phyloP scores from a whole-genome alignment of 495 filamentous ascomycete species.

The Xylaria venustula region DNA sequence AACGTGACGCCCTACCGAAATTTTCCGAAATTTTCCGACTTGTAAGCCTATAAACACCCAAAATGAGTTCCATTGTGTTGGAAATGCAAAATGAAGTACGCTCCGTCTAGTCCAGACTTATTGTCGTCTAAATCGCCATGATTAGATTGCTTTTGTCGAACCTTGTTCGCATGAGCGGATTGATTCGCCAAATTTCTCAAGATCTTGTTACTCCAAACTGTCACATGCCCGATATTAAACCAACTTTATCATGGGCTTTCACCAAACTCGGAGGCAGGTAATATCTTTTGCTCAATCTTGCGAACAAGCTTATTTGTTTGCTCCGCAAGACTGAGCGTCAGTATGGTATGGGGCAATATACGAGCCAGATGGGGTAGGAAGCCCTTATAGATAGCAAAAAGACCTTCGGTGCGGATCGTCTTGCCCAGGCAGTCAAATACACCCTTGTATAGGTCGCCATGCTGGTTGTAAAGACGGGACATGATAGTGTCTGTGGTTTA shows the following conservation, averaged over 20 bases:
- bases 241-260: conserved; percentile 16
- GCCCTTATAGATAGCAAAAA: conserved; percentile 96
- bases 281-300: conserved; percentile 68
- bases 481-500: conserved; percentile 83
- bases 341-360: conserved; percentile 91
- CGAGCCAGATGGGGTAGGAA: conserved; percentile 92
- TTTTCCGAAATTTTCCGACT: neutral
- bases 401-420: conserved; percentile 86
- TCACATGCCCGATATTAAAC: neutral
- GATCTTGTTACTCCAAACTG: neutral
- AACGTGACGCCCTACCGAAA: neutral
- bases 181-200: neutral
- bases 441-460: conserved; percentile 89
- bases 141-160: neutral
- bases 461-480: conserved; percentile 98
- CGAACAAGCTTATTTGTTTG: conserved; percentile 93
- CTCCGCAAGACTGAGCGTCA: conserved; percentile 90
- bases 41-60: neutral
- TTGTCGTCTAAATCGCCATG: neutral
- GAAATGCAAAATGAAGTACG: neutral
- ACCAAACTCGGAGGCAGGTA: conserved; percentile 36
- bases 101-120: neutral
- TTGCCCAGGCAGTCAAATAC: conserved; percentile 90
- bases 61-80: neutral
- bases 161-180: neutral